Evolutionary conservation across 805 yeast genomes (phyloP), one percentile per base, ranked within the genome.

Genomic region (Debaryomyces tyrocola): DNA sequence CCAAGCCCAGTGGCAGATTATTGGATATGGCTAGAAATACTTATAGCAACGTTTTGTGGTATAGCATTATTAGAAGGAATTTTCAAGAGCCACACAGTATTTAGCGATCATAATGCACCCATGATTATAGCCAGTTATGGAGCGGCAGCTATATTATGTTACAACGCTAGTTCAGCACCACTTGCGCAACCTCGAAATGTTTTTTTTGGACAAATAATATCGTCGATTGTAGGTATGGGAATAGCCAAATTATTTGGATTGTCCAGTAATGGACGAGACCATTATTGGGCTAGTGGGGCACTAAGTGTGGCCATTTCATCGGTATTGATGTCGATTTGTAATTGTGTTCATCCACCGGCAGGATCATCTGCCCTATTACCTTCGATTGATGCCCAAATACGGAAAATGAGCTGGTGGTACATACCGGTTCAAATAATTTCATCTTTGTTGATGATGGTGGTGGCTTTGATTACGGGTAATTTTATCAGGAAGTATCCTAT

Each of bases 281-380:
- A 80, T 58, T 69, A 78, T 49, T 84, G 84, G 78, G 69, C 80
- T 7, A 70, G 76, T 14, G 88, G 83, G 2, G 84, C 85, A 0
- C 56, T 84, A 27, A 67, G 82, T 33, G 85, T 82, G 6, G 84
- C 75, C 0, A 48, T 80, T 4, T 55, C 84, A 1, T 76, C 84
- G 7, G 80, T 78, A 9, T 60, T 66, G 2, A 82, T 82, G 85
- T 63, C 77, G 11, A 50, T 81, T 0, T 60, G 74, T 4, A 80
- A 80, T 50, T 76, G 83, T 47, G 78, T 82, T 1, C 89, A 84
- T 58, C 90, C 90, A 0, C 90, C 90, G 0, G 83, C 84, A 1
- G 90, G 90, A 2, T 88, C 89, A 1, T 75, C 84, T 8, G 87
- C 89, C 0, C 56, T 84, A 33, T 61, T 84, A 7, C 86, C 88